Evolutionary conservation across 768 basidiomycete genomes (phyloP), one percentile per base, ranked within the genome.

Genomic region (Cantharellus cinnabarinus): DNA sequence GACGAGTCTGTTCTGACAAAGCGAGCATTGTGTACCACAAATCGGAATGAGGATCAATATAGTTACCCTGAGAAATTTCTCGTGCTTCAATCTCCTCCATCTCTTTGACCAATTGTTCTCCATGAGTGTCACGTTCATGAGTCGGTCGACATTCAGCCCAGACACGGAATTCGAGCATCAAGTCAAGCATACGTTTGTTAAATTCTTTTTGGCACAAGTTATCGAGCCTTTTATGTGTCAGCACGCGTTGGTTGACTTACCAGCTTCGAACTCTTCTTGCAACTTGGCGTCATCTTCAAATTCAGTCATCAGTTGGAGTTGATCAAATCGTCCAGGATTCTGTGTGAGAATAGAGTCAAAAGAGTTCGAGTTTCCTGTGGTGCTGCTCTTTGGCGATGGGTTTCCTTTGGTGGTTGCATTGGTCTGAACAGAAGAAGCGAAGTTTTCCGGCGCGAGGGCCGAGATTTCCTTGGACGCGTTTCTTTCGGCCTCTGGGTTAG

Each of bases 21-120:
- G 52, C 44, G 29, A 48, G 10, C 44, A 48, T 10, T 10, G 10
- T 48, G 29, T 29, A 48, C 44, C 44, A 48, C 10, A 48, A 10
- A 48, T 10, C 44, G 29, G 44, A 48, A 48, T 10, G 44, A 37
- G 34, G 56, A 54, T 44, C 57, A 50, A 53, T 4, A 53, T 64
- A 71, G 71, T 56, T 70, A 69, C 71, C 71, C 70, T 72, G 71
- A 63, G 70, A 68, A 50, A 64, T 61, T 61, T 72, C 71, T 15
- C 62, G 61, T 4, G 64, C 64, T 37, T 67, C 64, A 15, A 72
- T 53, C 0, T 29, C 54, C 42, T 67, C 63, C 41, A 72, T 63
- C 29, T 68, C 67, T 41, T 64, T 64, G 58, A 70, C 68, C 34
- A 70, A 65, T 34, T 59, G 58, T 20, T 66, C 65, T 2, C 68